Evolutionary conservation across 78 protist genomes (phyloP), one percentile per base, ranked within the genome.

Genomic region (Tieghemostelium lacteum): DNA sequence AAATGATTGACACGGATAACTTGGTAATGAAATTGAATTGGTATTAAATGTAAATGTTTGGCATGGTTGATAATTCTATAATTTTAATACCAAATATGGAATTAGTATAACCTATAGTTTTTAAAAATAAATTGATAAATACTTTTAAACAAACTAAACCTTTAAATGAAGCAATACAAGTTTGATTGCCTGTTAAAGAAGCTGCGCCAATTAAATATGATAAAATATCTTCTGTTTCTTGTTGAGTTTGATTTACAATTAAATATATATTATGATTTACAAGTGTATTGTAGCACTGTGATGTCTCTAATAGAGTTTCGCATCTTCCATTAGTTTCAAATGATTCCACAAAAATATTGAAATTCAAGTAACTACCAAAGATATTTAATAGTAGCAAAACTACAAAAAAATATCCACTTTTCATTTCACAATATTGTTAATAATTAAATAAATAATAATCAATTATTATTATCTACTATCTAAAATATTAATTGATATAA

Each of bases 251-350:
- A 16, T 16, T 17, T 4, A 7, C 16, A 7, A 19, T 16, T 16
- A 57, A 22, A 22, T 57, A 57, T 57, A n/a, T 14, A 16, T 57
- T 57, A 6, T 45, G 52, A 6, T 7, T 16, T 5, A 7, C 17
- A 4, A 57, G 63, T 7, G 16, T 16, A 19, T 7, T 19, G 16
- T 57, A n/a, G 26, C 63, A 57, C 17, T 4, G 29, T 19, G 63
- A 57, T 14, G 63, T 57, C 10, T 7, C 4, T 4, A 22, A 57
- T 4, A 57, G 63, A n/a, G 29, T 57, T 16, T 57, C 63, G 17
- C 63, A 57, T 57, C 63, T 57, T n/a, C 63, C 63, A 16, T 49
- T 49, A n/a, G n/a, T n/a, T n/a, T n/a, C n/a, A n/a, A n/a, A n/a
- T n/a, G n/a, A n/a, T n/a, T n/a, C n/a, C n/a, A n/a, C n/a, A n/a